A percentile compares a stretch with the other conserved stretches of the same genome.
phyloP scores from a whole-genome alignment of 768 basidiomycete genomes.

The Filobasidium floriforme region DNA sequence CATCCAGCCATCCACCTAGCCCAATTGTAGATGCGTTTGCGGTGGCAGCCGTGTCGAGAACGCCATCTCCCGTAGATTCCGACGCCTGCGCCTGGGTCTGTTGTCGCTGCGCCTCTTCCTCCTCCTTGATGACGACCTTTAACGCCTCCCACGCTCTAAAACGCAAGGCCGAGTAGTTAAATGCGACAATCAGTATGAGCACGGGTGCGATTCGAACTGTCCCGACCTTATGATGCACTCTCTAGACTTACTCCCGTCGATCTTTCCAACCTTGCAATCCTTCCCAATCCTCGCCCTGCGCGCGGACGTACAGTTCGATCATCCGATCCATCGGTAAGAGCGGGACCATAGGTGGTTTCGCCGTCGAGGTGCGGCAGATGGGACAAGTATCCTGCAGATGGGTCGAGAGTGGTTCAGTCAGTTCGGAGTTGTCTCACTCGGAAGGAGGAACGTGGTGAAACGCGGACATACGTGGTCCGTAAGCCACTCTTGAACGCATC shows the following conservation, averaged over 20 bases:
- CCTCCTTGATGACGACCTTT: constrained; percentile 5
- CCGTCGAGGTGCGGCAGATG: constrained; percentile 2
- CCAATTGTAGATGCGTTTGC: neutral
- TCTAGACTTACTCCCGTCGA: constrained; percentile 8
- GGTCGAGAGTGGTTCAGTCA: neutral
- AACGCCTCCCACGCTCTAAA: neutral
- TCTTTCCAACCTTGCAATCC: constrained; percentile 2
- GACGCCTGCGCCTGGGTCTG: neutral
- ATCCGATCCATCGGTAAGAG: constrained; percentile 8
- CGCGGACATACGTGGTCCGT: constrained; percentile 2
- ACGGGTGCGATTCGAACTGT: too few species aligned
- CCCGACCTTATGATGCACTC: neutral
- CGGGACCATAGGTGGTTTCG: neutral
- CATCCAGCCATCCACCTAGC: neutral
- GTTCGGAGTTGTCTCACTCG: neutral
- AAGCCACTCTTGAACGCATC: constrained; percentile 11
- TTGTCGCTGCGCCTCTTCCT: neutral
- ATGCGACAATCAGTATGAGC: neutral
- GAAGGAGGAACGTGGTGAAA: neutral
- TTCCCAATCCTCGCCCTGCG: constrained; percentile 11
- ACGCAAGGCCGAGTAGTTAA: neutral
- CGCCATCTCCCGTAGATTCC: neutral
- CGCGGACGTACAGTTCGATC: constrained; percentile 4
- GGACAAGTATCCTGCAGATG: constrained; percentile 7
- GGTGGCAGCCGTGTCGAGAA: neutral